Base-by-base conservation (phyloP, 495 filamentous ascomycete species). In the Daldinia decipiens region DNA sequence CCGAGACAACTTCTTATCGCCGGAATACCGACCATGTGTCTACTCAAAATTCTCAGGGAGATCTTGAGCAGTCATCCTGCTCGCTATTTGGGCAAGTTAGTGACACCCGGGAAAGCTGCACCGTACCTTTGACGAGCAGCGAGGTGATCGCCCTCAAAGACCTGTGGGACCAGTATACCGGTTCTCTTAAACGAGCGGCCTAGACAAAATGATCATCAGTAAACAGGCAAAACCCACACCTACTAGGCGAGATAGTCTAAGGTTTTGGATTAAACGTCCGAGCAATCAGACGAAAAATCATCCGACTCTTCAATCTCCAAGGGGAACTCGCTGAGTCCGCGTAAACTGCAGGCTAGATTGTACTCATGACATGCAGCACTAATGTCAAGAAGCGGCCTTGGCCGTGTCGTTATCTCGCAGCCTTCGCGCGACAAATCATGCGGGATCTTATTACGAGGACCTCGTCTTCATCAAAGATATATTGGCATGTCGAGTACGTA, bases 391-490 rank as follows among this genome's bases (percentile, higher is more conserved):
- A 59, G 27, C 65, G 65, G 64, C 43, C 65, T 61, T 57, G 50
- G 56, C 60, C 65, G 60, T 58, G 24, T 67, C 47, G 38, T 59
- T 72, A 72, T 72, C 65, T 72, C 50, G 65, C 54, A 53, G 55
- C 50, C 38, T 50, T 56, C 47, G 65, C 50, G 59, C 57, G 53
- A 57, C 40, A 29, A 50, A 34, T 62, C 55, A 72, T 72, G 65
- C 70, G 53, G 39, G 61, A 38, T 24, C 24, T 68, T 60, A 40
- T 51, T 68, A 51, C 27, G 60, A 65, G 55, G 12, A 47, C n/a
- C 61, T 72, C 31, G 61, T 65, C 43, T 65, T 72, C 60, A 68
- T 72, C 59, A 64, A 72, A 68, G 50, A 65, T 68, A 72, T 61
- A 72, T 72, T 68, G 47, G 43, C 39, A 51, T 17, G 61, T 65